These are phyloP conservation scores for Baorangia bicolor DNA, from an alignment of 768 basidiomycete genomes.

Conservation along the genomic window DNA sequence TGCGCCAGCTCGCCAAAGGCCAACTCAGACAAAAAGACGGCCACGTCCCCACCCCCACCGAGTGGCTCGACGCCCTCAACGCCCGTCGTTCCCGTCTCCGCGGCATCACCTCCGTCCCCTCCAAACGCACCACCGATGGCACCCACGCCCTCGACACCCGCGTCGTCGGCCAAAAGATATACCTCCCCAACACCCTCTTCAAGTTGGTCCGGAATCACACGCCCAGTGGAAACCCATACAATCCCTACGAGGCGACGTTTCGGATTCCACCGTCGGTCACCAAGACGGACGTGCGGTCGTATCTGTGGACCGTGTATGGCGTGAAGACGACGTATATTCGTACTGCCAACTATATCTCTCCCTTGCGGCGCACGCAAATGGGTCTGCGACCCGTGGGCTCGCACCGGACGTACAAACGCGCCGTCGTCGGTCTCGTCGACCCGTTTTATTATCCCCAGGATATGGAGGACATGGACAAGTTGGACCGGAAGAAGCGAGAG, in stretches of 20 bases:
- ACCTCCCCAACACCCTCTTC: conserved; percentile 87
- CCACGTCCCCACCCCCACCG: conserved; percentile 43
- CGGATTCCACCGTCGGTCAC: conserved; percentile 86
- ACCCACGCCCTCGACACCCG: conserved; percentile 44
- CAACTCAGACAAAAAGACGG: conserved; percentile 40
- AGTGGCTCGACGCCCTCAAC: conserved; percentile 61
- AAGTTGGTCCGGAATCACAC: conserved; percentile 83
- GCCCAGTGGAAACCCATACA: conserved; percentile 74
- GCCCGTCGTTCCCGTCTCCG: conserved; percentile 63
- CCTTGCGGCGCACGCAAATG: conserved; percentile 36
- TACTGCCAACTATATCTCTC: conserved; percentile 85
- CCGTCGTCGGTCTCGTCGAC: conserved; percentile 86
- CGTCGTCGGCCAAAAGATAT: conserved; percentile 79
- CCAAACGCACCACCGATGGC: conserved; percentile 16
- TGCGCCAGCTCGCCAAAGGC: conserved; percentile 55
- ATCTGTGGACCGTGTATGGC: conserved; percentile 82
- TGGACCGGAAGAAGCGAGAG: conserved; percentile 53
- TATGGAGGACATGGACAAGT: conserved; percentile 69
- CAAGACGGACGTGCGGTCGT: conserved; percentile 88
- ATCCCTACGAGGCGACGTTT: conserved; percentile 94
- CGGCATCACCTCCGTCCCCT: conserved; percentile 53
- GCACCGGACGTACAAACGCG: conserved; percentile 79
- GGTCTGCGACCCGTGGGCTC: conserved; percentile 33
- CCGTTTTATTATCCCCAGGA: conserved; percentile 92
- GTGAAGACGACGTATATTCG: conserved; percentile 91